Percentiles rank a stretch among this genome's conserved stretches.
Evolutionary conservation across 805 yeast species (phyloP).

Genomic region (Wickerhamomyces sydowiorum): DNA sequence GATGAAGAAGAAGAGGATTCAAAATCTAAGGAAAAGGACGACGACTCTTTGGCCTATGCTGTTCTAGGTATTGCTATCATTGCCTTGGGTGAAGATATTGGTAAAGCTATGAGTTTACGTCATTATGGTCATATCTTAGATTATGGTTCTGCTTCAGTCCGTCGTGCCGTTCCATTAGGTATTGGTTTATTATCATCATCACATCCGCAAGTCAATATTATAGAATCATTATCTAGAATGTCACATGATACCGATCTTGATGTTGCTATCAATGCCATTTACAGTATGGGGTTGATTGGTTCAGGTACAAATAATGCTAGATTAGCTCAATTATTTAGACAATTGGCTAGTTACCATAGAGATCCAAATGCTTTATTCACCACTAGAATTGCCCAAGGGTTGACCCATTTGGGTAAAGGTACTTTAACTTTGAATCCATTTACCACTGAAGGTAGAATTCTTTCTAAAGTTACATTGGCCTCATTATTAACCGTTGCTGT

Average conservation of each 20-base stretch:
- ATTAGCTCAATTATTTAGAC: constrained; percentile 91
- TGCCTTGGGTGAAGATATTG: constrained; percentile 97
- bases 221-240: constrained; percentile 91
- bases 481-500: constrained; percentile 80
- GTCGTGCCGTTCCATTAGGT: constrained; percentile 96
- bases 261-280: constrained; percentile 91
- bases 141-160: constrained; percentile 86
- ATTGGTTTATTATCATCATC: constrained; percentile 93
- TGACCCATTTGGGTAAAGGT: constrained; percentile 94
- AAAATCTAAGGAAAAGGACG: constrained; percentile 25
- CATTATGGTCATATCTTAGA: constrained; percentile 98
- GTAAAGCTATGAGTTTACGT: constrained; percentile 95
- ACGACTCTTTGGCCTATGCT: constrained; percentile 62
- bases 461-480: constrained; percentile 87
- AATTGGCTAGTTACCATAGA: constrained; percentile 89
- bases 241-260: constrained; percentile 94
- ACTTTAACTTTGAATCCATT: constrained; percentile 85
- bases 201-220: constrained; percentile 94
- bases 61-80: constrained; percentile 92
- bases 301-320: constrained; percentile 99
- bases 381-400: constrained; percentile 93
- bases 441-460: constrained; percentile 79
- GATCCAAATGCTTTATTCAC: constrained; percentile 87
- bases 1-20: constrained; percentile 28
- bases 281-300: constrained; percentile 96